Conservation (phyloP, 352 stramenopile genomes). For the Phytophthora meadii region DNA sequence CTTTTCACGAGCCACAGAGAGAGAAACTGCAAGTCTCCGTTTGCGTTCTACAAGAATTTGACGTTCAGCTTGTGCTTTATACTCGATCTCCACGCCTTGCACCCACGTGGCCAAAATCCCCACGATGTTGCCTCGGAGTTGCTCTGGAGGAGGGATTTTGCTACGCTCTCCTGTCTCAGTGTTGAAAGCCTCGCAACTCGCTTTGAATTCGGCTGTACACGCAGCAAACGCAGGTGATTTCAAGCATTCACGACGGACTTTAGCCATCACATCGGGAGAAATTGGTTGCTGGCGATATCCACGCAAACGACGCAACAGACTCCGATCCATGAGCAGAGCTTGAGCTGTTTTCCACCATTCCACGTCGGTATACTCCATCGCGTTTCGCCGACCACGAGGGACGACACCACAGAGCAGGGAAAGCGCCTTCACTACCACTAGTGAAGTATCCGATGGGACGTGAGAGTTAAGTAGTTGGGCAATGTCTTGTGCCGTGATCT, state of each 20-base stretch:
- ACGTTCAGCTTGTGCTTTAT: conserved; percentile 64
- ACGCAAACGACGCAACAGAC: conserved; percentile 62
- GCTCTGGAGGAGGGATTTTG: conserved; percentile 42
- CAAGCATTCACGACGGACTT: conserved; percentile 78
- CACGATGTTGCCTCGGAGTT: conserved; percentile 55
- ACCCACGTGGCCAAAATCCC: conserved; percentile 71
- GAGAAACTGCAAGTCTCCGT: conserved; percentile 49
- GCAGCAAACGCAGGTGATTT: conserved; percentile 52
- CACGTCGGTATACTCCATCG: conserved; percentile 72
- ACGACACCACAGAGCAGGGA: conserved; percentile 72
- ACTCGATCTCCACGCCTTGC: conserved; percentile 78
- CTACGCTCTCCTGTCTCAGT: conserved; percentile 14
- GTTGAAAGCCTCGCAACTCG: background rate
- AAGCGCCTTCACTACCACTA: conserved; percentile 79
- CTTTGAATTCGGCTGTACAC: conserved; percentile 39
- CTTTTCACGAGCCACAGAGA: conserved; percentile 41
- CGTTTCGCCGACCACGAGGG: conserved; percentile 57
- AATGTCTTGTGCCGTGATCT: conserved; percentile 83
- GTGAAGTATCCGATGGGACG: conserved; percentile 51
- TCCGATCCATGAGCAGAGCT: conserved; percentile 82
- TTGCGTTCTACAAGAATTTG: conserved; percentile 66
- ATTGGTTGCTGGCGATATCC: conserved; percentile 59
- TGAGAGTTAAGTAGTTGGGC: conserved; percentile 64
- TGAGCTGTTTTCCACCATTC: conserved; percentile 87
- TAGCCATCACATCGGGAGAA: conserved; percentile 74